Evolutionary conservation across 352 stramenopile species (phyloP).

Genomic region (Pythium brachiatum): DNA sequence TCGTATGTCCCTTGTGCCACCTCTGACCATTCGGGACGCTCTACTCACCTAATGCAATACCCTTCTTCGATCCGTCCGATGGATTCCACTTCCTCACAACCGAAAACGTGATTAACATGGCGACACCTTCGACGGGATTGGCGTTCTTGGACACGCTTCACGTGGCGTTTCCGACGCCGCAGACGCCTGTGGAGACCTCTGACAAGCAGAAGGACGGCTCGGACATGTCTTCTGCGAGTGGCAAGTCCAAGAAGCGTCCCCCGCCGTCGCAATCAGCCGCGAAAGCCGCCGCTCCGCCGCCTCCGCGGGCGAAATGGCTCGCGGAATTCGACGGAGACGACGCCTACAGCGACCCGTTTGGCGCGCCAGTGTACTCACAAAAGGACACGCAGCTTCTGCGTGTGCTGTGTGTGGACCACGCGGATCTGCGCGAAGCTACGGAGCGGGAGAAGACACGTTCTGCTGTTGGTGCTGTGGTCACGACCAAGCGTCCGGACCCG

Average conservation of each 20-base stretch:
- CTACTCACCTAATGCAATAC: constrained; percentile 2
- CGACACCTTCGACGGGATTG: constrained; percentile 1
- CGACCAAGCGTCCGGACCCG: constrained; percentile 15
- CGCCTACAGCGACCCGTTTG: constrained; percentile 15
- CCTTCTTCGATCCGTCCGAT: neutral
- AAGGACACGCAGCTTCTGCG: constrained; percentile 29
- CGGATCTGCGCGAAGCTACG: constrained; percentile 42
- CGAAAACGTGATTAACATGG: neutral
- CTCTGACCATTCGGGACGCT: neutral
- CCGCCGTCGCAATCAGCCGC: neutral
- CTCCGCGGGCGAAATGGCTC: constrained; percentile 15
- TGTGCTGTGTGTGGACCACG: constrained; percentile 61
- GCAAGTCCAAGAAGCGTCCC: constrained; percentile 25
- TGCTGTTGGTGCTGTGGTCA: constrained; percentile 51
- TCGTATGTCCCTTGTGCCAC: neutral
- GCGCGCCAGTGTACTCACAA: constrained; percentile 8
- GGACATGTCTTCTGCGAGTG: neutral
- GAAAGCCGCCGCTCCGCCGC: constrained; percentile 5
- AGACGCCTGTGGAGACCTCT: neutral
- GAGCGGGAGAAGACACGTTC: constrained; percentile 50
- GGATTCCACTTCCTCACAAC: neutral
- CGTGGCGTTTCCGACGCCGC: constrained; percentile 22
- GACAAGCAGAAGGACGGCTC: neutral
- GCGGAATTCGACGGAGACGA: neutral
- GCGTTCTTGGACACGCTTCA: constrained; percentile 16